Evolutionary conservation across 108 stramenopile species (phyloP), one percentile per base, ranked within the genome.

Genomic region (Cylindrotheca fusiformis): DNA sequence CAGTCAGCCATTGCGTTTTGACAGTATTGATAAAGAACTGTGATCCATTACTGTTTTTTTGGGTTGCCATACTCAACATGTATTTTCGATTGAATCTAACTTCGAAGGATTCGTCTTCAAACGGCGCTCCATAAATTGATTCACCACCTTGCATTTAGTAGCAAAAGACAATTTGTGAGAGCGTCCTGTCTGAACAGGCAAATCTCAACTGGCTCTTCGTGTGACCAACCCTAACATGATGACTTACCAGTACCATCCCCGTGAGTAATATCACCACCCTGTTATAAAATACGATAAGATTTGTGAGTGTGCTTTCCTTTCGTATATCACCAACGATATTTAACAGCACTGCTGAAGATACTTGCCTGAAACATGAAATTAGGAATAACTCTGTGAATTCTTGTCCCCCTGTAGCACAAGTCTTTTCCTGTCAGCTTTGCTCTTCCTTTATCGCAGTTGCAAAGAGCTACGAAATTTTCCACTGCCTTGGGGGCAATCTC

Each of bases 331-430:
- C 44, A 45, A 45, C 17, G 17, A 12, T 45, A 45, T 12, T 17
- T 17, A 17, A 17, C 12, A 17, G 12, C 44, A 45, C 48, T 90
- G 91, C 69, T n/a, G n/a, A n/a, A n/a, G n/a, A n/a, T n/a, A n/a
- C n/a, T n/a, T n/a, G n/a, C n/a, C n/a, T 98, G 97, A 54, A 97
- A 68, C 75, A 96, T 77, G 66, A 98, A 98, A 75, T 93, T 80
- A 19, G 98, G 97, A 51, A 99, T 89, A 71, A 72, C 56, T 46
- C 74, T 48, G 65, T 93, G 91, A 63, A 93, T 87, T 50, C 58
- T 78, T 4, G 90, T 68, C 24, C 72, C 69, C 67, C 73, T 87
- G 69, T 91, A 91, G 49, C 87, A 88, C 55, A 95, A 65, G 32
- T 77, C 70, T 55, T 88, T 91, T 52, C 81, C 87, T 30, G 84